Percentiles rank a stretch among this genome's conserved stretches.
Conservation (phyloP, 305 asterid genomes). For the Solanum chacoense region DNA sequence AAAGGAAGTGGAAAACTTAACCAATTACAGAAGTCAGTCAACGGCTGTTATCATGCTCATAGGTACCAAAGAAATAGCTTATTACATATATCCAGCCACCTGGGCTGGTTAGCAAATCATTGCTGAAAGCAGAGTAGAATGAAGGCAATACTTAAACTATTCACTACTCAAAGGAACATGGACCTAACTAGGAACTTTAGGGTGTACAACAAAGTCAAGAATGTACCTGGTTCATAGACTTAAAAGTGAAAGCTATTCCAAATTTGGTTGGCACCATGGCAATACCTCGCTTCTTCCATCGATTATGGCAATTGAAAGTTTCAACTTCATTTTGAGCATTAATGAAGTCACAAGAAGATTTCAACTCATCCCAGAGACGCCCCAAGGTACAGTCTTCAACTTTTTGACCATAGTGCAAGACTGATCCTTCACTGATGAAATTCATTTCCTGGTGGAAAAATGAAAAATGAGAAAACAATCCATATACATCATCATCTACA, state of each 20-base stretch:
- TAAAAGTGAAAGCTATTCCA: constrained; percentile 84
- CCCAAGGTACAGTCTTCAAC: constrained; percentile 56
- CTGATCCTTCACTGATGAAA: constrained; percentile 77
- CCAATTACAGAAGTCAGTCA: neutral
- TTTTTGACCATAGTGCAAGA: constrained; percentile 73
- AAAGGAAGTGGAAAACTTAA: neutral
- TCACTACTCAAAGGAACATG: neutral
- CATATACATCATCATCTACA: neutral
- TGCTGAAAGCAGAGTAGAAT: neutral
- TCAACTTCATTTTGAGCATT: constrained; percentile 54
- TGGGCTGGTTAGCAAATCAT: neutral
- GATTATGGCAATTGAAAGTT: constrained; percentile 50
- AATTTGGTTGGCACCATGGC: constrained; percentile 82
- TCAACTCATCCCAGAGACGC: constrained; percentile 76
- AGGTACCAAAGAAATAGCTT: neutral
- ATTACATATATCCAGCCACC: neutral
- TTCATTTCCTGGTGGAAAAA: constrained; percentile 62
- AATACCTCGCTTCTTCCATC: constrained; percentile 91
- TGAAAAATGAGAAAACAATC: neutral
- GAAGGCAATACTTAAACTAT: neutral
- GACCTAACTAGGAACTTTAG: neutral
- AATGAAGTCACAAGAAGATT: constrained; percentile 38
- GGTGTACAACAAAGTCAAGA: neutral
- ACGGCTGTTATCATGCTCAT: neutral
- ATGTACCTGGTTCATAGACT: constrained; percentile 88